Evolutionary conservation across 331 rosid genomes (phyloP).

Genomic region (Stylosanthes scabra): DNA sequence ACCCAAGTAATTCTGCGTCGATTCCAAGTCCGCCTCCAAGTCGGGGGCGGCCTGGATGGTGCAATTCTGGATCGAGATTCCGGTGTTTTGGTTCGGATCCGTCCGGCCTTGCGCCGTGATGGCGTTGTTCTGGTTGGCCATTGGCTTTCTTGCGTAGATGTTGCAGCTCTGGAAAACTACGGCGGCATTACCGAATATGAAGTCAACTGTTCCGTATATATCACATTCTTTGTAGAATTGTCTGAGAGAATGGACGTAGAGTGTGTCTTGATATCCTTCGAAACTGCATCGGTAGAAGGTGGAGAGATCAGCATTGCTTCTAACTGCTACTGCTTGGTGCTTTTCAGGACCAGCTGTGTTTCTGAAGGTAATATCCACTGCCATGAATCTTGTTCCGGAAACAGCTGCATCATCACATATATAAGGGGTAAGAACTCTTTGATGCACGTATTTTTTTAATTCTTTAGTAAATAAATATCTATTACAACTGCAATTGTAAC

Average conservation of each 20-base stretch:
- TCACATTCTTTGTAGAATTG: slow-evolving; percentile 81
- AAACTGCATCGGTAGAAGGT: slow-evolving; percentile 80
- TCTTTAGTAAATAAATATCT: no score
- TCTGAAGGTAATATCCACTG: slow-evolving; percentile 71
- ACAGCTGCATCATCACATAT: slow-evolving; percentile 56
- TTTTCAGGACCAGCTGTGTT: slow-evolving; percentile 80
- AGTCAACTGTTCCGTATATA: slow-evolving; percentile 72
- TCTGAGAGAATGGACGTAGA: slow-evolving; percentile 72
- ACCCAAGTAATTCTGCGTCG: slow-evolving; percentile 53
- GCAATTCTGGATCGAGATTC: slow-evolving; percentile 82
- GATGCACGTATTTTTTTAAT: no score
- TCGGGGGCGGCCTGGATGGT: slow-evolving; percentile 65
- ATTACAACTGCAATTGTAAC: no score
- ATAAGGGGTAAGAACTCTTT: neutral
- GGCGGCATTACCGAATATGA: slow-evolving; percentile 83
- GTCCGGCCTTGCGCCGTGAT: slow-evolving; percentile 79
- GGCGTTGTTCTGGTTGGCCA: slow-evolving; percentile 59
- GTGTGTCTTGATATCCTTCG: slow-evolving; percentile 88
- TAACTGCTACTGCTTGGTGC: slow-evolving; percentile 84
- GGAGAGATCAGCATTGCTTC: slow-evolving; percentile 84
- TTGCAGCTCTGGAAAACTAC: slow-evolving; percentile 76
- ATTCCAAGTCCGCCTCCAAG: slow-evolving; percentile 45
- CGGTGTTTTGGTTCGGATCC: slow-evolving; percentile 72
- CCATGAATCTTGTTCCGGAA: slow-evolving; percentile 71
- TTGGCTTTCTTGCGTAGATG: slow-evolving; percentile 65